Evolutionary conservation across 495 filamentous ascomycete genomes (phyloP).

Genomic region (Delitschia confertaspora): DNA sequence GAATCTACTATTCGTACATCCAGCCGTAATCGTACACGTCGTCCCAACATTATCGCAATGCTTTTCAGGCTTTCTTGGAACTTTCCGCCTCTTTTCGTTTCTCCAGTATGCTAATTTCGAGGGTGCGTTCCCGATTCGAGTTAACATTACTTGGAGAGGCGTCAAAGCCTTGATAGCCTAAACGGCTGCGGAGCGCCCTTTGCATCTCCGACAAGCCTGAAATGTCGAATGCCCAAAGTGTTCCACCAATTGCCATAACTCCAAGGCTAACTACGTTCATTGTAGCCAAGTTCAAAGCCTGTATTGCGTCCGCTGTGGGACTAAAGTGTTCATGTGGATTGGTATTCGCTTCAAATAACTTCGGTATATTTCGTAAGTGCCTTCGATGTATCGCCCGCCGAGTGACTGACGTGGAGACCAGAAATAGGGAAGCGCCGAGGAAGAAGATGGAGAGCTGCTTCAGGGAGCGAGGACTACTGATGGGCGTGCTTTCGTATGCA

Average conservation of each 20-base stretch:
- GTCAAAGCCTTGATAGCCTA: slow-evolving; percentile 39
- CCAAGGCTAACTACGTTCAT: slow-evolving; percentile 63
- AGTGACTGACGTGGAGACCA: slow-evolving; percentile 59
- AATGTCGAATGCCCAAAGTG: slow-evolving; percentile 63
- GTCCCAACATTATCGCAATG: slow-evolving; percentile 13
- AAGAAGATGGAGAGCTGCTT: slow-evolving; percentile 53
- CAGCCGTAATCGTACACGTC: slow-evolving; percentile 19
- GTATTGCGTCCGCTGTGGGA: slow-evolving; percentile 57
- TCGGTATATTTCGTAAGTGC: slow-evolving; percentile 45
- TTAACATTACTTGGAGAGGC: slow-evolving; percentile 51
- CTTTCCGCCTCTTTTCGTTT: slow-evolving; percentile 27
- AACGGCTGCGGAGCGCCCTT: slow-evolving; percentile 42
- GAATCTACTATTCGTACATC: slow-evolving; percentile 26
- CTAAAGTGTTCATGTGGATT: slow-evolving; percentile 30
- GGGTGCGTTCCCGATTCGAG: slow-evolving; percentile 55
- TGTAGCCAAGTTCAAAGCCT: slow-evolving; percentile 76
- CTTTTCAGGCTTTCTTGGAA: slow-evolving; percentile 8
- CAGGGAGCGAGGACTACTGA: slow-evolving; percentile 38
- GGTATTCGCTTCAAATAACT: slow-evolving; percentile 51
- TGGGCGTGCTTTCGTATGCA: slow-evolving; percentile 17
- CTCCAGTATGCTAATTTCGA: slow-evolving; percentile 52
- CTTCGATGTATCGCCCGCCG: slow-evolving; percentile 55
- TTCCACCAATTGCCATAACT: slow-evolving; percentile 59
- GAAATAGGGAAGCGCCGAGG: slow-evolving; percentile 64
- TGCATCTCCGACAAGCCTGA: slow-evolving; percentile 61